Percentiles rank a stretch among this genome's conserved stretches.
Conservation (phyloP, 1,284 basidiomycete genomes). For the Cerioporus squamosus region DNA sequence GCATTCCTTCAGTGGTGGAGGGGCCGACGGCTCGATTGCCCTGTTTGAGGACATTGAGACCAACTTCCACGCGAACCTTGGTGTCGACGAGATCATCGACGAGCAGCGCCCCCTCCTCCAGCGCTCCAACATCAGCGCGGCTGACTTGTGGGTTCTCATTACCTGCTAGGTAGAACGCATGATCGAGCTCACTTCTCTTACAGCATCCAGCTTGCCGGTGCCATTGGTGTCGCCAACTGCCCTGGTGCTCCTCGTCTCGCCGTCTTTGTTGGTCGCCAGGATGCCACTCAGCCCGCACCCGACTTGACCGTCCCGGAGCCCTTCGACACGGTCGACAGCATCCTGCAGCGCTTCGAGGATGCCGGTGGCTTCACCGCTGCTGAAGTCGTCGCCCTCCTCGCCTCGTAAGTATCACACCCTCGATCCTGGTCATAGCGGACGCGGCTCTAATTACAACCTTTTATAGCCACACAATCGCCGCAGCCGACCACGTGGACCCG, state of each 20-base stretch:
- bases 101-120: conserved; percentile 28
- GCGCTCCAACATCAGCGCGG: conserved; percentile 28
- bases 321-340: conserved; percentile 25
- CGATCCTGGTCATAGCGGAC: not conserved
- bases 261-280: conserved; percentile 24
- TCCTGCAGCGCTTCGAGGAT: conserved; percentile 28
- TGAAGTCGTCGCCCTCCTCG: conserved; percentile 37
- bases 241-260: conserved; percentile 32
- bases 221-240: conserved; percentile 33
- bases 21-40: conserved; percentile 29
- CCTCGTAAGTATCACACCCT: conserved; percentile 23
- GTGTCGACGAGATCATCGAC: conserved; percentile 31
- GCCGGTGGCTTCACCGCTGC: conserved; percentile 31
- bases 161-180: not conserved
- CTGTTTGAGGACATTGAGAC: conserved; percentile 26
- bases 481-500: conserved; percentile 24
- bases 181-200: not conserved
- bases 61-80: conserved; percentile 27
- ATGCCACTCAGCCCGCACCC: conserved; percentile 28
- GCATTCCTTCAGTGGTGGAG: conserved; percentile 16
- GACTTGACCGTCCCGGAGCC: conserved; percentile 31
- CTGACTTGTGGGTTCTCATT: conserved; percentile 23
- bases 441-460: not conserved
- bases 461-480: conserved; percentile 20
- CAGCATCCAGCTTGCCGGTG: conserved; percentile 34